Evolutionary conservation across 805 yeast genomes (phyloP), one percentile per base, ranked within the genome.

Genomic region (Lachancea mirantina): DNA sequence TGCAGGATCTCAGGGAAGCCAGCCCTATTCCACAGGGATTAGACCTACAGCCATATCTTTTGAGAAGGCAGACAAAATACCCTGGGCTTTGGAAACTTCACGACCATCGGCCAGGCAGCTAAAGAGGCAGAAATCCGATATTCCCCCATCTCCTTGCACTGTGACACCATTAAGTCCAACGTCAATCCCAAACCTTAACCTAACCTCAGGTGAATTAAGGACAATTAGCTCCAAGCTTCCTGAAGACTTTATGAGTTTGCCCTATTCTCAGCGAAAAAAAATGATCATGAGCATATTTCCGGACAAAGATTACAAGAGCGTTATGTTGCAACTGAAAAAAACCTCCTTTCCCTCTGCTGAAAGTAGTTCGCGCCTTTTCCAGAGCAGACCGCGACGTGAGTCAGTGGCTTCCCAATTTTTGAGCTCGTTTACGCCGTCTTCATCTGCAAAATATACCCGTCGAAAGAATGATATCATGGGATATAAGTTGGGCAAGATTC

Each of bases 401-500:
- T 56, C 61, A 2, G 41, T 56, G 6, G 61, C 61, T 7, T 55
- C 60, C 6, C 59, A 56, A 29, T 56, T 36, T 34, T 30, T 56
- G 11, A 54, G 50, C 36, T 46, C 61, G 3, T 56, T 56, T 32
- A 53, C 61, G 3, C 59, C 59, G n/a, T 41, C 55, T 20, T 23
- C 43, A 4, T 34, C 46, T 7, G 17, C 31, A 14, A 50, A 40
- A 30, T 49, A 57, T 1, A 82, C 77, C 45, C 84, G 79, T 36
- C 74, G 70, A 39, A 95, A 94, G 1, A 78, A 82, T 9, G 53
- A 68, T 15, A 73, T 85, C 2, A 43, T 79, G 61, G 76, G 73
- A 10, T 74, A 75, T 43, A 67, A 59, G 19, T 52, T 87, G 19
- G 95, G 94, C 1, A 76, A 75, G 44, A 70, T 79, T 8, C 78